These are phyloP conservation scores for Lipomyces starkeyi DNA, from an alignment of 805 yeast species.

Conservation along the genomic window DNA sequence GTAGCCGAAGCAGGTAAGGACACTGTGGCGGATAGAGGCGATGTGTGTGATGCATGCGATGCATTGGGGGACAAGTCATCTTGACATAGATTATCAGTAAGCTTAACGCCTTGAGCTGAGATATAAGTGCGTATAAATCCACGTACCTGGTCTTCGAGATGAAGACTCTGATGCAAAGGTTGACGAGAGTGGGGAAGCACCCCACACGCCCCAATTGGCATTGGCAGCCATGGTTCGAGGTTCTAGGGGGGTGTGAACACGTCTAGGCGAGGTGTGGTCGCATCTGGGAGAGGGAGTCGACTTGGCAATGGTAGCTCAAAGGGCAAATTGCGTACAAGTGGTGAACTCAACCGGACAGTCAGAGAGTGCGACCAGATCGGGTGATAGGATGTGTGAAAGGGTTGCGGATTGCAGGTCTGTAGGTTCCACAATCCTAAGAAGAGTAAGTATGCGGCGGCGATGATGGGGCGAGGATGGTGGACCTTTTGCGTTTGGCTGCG, in stretches of 20 bases:
- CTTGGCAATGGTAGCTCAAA: neutral
- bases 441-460: neutral
- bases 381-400: neutral
- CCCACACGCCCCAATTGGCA: constrained; percentile 38
- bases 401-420: neutral
- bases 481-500: constrained; percentile 4
- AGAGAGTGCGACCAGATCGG: neutral
- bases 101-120: neutral
- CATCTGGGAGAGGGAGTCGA: constrained; percentile 2
- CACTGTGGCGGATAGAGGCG: constrained; percentile 21
- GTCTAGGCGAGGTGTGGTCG: neutral
- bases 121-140: neutral
- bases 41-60: constrained; percentile 14
- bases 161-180: constrained; percentile 10
- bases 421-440: neutral
- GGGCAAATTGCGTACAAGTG: neutral
- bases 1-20: constrained; percentile 10
- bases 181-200: constrained; percentile 32
- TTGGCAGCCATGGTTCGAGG: constrained; percentile 31
- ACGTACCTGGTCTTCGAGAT: constrained; percentile 20
- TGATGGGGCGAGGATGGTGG: constrained; percentile 4
- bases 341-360: neutral
- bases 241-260: neutral
- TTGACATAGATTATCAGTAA: neutral
- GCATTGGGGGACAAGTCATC: constrained; percentile 27